Evolutionary conservation across 768 basidiomycete genomes (phyloP), one percentile per base, ranked within the genome.

Genomic region (Phaeolepiota aurea): DNA sequence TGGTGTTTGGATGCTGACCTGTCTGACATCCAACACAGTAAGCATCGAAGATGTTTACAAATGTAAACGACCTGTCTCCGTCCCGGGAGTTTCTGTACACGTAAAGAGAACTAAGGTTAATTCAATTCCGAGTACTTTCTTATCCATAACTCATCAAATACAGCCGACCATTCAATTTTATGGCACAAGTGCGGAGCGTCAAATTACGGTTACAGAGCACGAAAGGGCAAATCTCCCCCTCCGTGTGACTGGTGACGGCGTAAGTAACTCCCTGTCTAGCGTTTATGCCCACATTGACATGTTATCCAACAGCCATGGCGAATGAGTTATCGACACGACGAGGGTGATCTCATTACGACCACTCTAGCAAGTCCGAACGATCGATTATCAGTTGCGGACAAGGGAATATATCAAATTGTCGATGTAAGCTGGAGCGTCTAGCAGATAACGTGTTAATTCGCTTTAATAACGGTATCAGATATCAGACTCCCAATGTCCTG

Each of bases 101-200:
- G 91, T 99, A 15, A 76, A 82, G 47, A 66, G 87, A 46, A 71
- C 83, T 12, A 79, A 84, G 70, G 89, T 88, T 53, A 48, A 68
- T 59, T 22, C 23, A 20, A 7, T 35, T 15, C 7, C 33, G n/a
- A n/a, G n/a, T n/a, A 31, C 30, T 30, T 37, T 5, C 18, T 16
- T 15, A 10, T 35, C 7, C 20, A 11, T 20, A n/a, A n/a, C 28
- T 40, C 13, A 9, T 19, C 23, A 30, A 3, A 37, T 23, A 13
- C 37, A 93, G 86, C 90, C 94, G 5, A 91, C 88, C 1, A 91
- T 71, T 15, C 79, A 79, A 57, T 94, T 96, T 59, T 91, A 91
- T 52, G 80, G 82, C 22, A 74, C 72, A 48, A 66, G 68, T 9
- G 66, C 68, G 38, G 69, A 72, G 44, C 75, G 77, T 4, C 67